Evolutionary conservation across 495 filamentous ascomycete genomes (phyloP).

Genomic region (Physcia stellaris): DNA sequence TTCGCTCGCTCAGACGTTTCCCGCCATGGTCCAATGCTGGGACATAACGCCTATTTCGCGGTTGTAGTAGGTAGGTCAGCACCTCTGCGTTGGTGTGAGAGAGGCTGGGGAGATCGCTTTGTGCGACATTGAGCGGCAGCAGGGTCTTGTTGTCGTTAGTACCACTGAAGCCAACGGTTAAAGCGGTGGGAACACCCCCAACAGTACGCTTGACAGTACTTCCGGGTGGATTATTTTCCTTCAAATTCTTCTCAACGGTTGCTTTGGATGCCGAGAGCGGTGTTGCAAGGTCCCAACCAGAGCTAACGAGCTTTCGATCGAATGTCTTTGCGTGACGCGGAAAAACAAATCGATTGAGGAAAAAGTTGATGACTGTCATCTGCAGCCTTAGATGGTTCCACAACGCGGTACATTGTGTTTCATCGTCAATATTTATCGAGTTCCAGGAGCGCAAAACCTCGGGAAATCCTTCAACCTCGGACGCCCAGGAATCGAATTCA

Average conservation of each 20-base stretch:
- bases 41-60: slow-evolving; percentile 32
- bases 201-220: too few species aligned
- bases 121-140: slow-evolving; percentile 40
- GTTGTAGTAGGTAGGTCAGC: slow-evolving; percentile 37
- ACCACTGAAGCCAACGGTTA: slow-evolving; percentile 43
- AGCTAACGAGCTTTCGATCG: slow-evolving; percentile 49
- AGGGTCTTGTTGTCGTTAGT: slow-evolving; percentile 49
- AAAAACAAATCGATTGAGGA: slow-evolving; percentile 47
- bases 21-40: background rate
- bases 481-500: background rate
- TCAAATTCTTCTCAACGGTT: too few species aligned
- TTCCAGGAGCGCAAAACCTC: slow-evolving; percentile 28
- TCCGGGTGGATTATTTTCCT: too few species aligned
- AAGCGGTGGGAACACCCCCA: background rate
- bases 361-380: slow-evolving; percentile 40
- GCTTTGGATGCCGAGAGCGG: too few species aligned
- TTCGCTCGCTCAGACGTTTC: background rate
- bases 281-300: slow-evolving; percentile 49
- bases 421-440: slow-evolving; percentile 46
- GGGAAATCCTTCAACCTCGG: slow-evolving; percentile 20
- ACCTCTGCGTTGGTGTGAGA: slow-evolving; percentile 52
- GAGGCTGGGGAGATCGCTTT: slow-evolving; percentile 42
- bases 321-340: slow-evolving; percentile 53
- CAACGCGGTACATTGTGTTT: slow-evolving; percentile 20
- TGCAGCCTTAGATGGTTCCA: slow-evolving; percentile 3